Percentiles rank a stretch among this genome's conserved stretches.
Evolutionary conservation across 2,329 filamentous ascomycete genomes (phyloP).

Genomic region (Chaetothyriales sp.): DNA sequence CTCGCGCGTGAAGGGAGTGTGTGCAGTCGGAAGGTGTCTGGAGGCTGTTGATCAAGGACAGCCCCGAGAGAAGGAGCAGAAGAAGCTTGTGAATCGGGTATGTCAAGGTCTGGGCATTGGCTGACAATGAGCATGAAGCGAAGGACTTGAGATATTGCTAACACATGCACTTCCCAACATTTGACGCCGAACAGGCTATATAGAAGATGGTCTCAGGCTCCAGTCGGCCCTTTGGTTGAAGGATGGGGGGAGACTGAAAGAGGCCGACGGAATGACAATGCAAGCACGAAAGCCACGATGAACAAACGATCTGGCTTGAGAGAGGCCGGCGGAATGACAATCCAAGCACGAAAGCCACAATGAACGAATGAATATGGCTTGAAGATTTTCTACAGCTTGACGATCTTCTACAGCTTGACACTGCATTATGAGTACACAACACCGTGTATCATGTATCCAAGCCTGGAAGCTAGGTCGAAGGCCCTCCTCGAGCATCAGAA

Average conservation of each 20-base stretch:
- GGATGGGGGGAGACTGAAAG: background rate
- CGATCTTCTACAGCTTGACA: conserved; percentile 12
- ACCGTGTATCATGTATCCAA: conserved; percentile 9
- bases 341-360: background rate
- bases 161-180: background rate
- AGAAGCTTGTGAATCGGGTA: conserved; percentile 31
- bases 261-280: background rate
- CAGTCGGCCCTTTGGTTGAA: background rate
- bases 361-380: conserved; percentile 1
- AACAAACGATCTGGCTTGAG: conserved; percentile 3
- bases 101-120: conserved; percentile 27
- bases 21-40: conserved; percentile 67
- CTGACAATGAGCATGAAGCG: conserved; percentile 4
- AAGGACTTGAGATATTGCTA: background rate
- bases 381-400: conserved; percentile 13
- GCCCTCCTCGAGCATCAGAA: conserved; percentile 18
- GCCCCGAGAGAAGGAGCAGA: conserved; percentile 30
- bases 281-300: background rate
- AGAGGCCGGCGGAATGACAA: background rate
- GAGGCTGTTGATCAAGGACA: conserved; percentile 49
- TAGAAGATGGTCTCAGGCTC: too few relatives aligned
- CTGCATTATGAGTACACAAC: conserved; percentile 15
- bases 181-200: background rate
- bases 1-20: conserved; percentile 55
- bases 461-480: conserved; percentile 16